Evolutionary conservation across 768 basidiomycete genomes (phyloP), one percentile per base, ranked within the genome.

Genomic region (Vararia minispora): DNA sequence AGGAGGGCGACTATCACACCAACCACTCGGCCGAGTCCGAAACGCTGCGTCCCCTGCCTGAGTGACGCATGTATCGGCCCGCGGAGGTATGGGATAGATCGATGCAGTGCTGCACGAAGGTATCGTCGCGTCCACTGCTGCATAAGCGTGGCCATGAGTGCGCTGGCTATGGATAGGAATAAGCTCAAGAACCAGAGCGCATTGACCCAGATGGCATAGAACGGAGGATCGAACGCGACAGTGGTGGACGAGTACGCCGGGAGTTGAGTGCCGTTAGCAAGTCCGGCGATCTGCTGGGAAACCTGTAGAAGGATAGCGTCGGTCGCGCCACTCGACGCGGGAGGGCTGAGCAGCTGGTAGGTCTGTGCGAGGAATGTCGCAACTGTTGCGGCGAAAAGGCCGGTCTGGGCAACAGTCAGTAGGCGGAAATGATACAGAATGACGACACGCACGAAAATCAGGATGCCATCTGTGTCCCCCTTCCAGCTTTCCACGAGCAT

Each of bases 321-420:
- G 5, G 34, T 42, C 18, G 16, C 30, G 20, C 37, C 37, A 12
- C 27, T 9, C 7, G 25, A 27, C 26, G 35, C 33, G 6, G 49
- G 37, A n/a, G n/a, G n/a, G n/a, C n/a, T n/a, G n/a, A n/a, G n/a
- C n/a, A n/a, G n/a, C 34, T 16, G 41, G 26, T 35, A 44, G 25
- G 43, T 43, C 27, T 27, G 32, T 5, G 33, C 30, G 17, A 44
- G 24, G n/a, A 42, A 35, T 0, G 43, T 33, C 0, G 43, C 43
- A 4, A 44, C 43, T 17, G 43, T 44, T 7, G 43, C 43, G n/a
- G 43, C 41, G 20, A 44, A 44, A 21, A 44, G 26, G 21, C 43
- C 43, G 2, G 29, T 44, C 43, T 44, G n/a, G n/a, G n/a, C n/a
- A n/a, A n/a, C n/a, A n/a, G n/a, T n/a, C n/a, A n/a, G n/a, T n/a